These are phyloP conservation scores for Rhodotorula paludigena DNA, from an alignment of 768 basidiomycete genomes.

Conservation along the genomic window DNA sequence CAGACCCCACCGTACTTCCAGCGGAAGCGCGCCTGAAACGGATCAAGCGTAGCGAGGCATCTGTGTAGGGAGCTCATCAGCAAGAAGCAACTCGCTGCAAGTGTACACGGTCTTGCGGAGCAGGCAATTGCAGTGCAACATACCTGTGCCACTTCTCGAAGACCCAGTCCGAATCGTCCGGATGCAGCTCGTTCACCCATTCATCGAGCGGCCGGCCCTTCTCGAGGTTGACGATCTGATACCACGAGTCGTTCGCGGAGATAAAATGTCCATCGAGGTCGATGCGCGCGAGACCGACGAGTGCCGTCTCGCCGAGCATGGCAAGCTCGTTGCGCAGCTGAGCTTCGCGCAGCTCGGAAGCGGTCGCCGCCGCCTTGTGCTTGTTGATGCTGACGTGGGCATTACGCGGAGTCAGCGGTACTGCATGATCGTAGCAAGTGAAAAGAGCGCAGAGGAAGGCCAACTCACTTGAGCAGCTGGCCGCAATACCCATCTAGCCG, in stretches of 20 bases:
- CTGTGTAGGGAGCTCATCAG: not conserved
- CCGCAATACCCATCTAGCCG: constrained; percentile 6
- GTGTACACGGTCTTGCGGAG: not conserved
- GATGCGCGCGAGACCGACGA: constrained; percentile 18
- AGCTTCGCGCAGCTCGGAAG: constrained; percentile 3
- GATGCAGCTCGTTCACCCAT: not conserved
- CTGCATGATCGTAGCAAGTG: not conserved
- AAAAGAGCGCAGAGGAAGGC: not conserved
- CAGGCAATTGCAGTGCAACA: not conserved
- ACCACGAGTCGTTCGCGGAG: constrained; percentile 25
- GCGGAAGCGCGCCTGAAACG: constrained; percentile 16
- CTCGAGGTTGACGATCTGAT: not conserved
- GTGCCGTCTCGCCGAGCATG: not conserved
- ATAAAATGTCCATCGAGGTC: constrained; percentile 15
- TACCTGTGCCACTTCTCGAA: not conserved
- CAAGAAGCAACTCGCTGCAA: too few relatives aligned
- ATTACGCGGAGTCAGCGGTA: not conserved
- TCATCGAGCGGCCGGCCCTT: not conserved
- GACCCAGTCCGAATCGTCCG: constrained; percentile 6
- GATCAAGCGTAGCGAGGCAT: not conserved
- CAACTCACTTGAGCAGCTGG: constrained; percentile 15
- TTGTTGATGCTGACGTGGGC: constrained; percentile 21
- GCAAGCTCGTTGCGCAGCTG: constrained; percentile 22
- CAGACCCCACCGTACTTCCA: constrained; percentile 16
- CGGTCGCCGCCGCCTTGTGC: constrained; percentile 18